Percentiles rank a stretch among this genome's conserved stretches.
Evolutionary conservation across 2,329 filamentous ascomycete species (phyloP).

Genomic region (Penicillium rolfsii): DNA sequence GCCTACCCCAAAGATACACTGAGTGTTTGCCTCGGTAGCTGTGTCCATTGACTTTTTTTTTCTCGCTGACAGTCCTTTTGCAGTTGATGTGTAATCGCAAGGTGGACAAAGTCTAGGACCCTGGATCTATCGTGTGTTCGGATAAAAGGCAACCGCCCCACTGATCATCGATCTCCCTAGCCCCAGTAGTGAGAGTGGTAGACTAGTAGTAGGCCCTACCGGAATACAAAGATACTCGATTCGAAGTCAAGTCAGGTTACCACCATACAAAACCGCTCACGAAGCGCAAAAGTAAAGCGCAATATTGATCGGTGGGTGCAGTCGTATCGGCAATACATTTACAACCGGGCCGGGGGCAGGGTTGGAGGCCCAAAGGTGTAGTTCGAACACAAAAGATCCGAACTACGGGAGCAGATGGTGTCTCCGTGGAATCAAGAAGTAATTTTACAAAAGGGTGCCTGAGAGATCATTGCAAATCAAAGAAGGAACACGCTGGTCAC

Average conservation of each 20-base stretch:
- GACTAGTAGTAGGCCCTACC: background rate
- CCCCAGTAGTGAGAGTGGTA: too few relatives aligned
- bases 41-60: background rate
- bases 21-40: background rate
- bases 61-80: background rate
- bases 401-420: background rate
- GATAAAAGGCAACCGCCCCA: conserved; percentile 2
- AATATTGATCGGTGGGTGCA: background rate
- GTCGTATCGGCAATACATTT: conserved; percentile 5
- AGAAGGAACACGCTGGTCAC: background rate
- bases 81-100: background rate
- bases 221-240: background rate
- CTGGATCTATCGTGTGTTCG: conserved; percentile 1
- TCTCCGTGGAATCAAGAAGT: too few relatives aligned
- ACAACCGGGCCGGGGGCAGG: conserved; percentile 1
- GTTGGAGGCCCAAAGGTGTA: conserved; percentile 2
- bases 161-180: background rate
- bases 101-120: background rate
- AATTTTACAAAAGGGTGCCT: background rate
- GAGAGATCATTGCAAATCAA: background rate
- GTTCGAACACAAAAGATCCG: background rate
- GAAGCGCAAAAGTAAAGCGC: background rate
- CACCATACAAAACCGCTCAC: background rate
- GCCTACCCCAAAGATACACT: background rate
- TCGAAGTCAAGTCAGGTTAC: background rate